Conservation (phyloP, 202 grass and related monocot species). For the Cymbopogon flexuosus region DNA sequence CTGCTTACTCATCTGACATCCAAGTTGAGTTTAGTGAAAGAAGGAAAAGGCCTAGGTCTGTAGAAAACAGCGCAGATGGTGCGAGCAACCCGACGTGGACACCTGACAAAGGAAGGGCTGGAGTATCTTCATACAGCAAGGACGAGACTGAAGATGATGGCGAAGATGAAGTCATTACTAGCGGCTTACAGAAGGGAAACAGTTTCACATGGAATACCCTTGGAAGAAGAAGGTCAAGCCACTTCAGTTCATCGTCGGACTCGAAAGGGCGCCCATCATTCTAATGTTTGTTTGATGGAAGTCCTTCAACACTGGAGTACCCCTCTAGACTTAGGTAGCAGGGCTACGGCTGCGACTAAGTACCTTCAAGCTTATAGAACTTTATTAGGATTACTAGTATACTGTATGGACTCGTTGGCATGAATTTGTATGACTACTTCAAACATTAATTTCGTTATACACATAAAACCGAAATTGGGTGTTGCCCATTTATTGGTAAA, state of each 20-base stretch:
- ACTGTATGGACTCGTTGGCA: not conserved
- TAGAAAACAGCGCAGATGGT: conserved; percentile 36
- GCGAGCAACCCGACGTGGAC: conserved; percentile 41
- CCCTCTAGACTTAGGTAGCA: conserved; percentile 17
- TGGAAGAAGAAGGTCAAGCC: conserved; percentile 75
- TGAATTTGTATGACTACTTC: not conserved
- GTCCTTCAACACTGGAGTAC: not conserved
- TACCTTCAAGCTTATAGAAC: conserved; percentile 2
- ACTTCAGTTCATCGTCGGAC: conserved; percentile 45
- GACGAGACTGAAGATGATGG: conserved; percentile 58
- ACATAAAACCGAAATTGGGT: not conserved
- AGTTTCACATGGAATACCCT: conserved; percentile 75
- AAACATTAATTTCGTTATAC: not conserved
- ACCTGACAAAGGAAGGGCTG: conserved; percentile 32
- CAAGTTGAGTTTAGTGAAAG: conserved; percentile 33
- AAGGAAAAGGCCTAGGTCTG: conserved; percentile 34
- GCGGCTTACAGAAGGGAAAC: conserved; percentile 50
- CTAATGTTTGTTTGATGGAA: not conserved
- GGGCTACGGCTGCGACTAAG: not conserved
- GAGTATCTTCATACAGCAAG: conserved; percentile 56
- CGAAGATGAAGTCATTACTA: conserved; percentile 51
- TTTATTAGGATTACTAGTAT: conserved; percentile 16
- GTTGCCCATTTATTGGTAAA: not conserved
- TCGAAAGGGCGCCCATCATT: conserved; percentile 44
- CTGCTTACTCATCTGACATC: conserved; percentile 35